Percentiles rank a stretch among this genome's conserved stretches.
Conservation (phyloP, 192 early-diverging fungal species). For the Gryganskiella cystojenkinii region DNA sequence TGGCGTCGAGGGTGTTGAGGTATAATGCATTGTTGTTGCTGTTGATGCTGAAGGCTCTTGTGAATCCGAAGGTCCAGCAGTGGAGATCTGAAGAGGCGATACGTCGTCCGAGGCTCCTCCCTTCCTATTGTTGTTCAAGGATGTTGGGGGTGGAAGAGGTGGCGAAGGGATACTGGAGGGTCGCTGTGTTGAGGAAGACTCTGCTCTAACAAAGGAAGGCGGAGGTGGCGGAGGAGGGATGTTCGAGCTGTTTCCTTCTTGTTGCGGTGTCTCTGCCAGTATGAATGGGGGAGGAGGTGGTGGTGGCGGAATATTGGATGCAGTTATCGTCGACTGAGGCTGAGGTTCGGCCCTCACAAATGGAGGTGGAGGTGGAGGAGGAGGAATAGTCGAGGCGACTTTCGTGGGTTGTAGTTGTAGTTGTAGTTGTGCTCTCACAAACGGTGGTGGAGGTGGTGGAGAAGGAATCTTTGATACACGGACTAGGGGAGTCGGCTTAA, state of each 20-base stretch:
- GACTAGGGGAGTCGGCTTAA: no score
- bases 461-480: not conserved
- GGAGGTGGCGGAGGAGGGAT: slow-evolving; percentile 4
- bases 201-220: not conserved
- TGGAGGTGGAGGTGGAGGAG: slow-evolving; percentile 17
- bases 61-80: not conserved
- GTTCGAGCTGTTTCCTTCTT: not conserved
- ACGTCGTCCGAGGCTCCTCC: not conserved
- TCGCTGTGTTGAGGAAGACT: not conserved
- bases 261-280: not conserved
- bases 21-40: not conserved
- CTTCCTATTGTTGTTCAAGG: not conserved
- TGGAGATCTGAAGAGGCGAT: slow-evolving; percentile 21
- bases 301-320: slow-evolving; percentile 1
- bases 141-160: slow-evolving; percentile 18
- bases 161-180: slow-evolving; percentile 2
- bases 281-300: slow-evolving; percentile 9
- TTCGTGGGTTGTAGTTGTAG: no score
- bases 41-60: no score
- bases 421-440: not conserved
- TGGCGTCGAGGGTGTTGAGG: slow-evolving; percentile 17
- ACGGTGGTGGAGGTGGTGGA: slow-evolving; percentile 1
- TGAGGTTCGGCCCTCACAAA: not conserved
- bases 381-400: not conserved
- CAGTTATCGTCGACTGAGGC: not conserved